Percentiles rank a stretch among this genome's conserved stretches.
These are phyloP conservation scores for Pythium insidiosum DNA, from an alignment of 352 stramenopile species.

Conservation along the genomic window DNA sequence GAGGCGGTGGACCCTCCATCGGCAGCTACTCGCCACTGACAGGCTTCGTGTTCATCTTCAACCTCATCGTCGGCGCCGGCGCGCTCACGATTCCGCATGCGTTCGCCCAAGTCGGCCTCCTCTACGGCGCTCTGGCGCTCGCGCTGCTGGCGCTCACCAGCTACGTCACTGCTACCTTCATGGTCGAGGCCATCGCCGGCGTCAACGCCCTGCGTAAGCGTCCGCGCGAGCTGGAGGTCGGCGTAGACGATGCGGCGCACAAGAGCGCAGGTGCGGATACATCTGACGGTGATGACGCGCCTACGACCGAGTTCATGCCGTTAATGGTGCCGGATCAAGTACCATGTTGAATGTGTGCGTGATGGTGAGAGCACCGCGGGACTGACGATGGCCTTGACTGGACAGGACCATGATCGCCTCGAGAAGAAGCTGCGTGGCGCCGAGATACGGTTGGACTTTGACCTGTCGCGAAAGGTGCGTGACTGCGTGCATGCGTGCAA, in stretches of 20 bases:
- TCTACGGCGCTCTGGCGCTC: slow-evolving; percentile 64
- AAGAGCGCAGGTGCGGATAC: too few species aligned
- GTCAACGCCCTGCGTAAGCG: slow-evolving; percentile 69
- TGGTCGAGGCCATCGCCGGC: slow-evolving; percentile 76
- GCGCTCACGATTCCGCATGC: slow-evolving; percentile 82
- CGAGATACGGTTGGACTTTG: slow-evolving; percentile 38
- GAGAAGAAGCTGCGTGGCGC: slow-evolving; percentile 34
- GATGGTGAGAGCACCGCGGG: too few species aligned
- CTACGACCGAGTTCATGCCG: slow-evolving; percentile 57
- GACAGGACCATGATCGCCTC: slow-evolving; percentile 50
- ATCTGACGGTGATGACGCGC: slow-evolving; percentile 28
- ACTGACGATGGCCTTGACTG: too few species aligned
- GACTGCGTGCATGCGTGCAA: background rate
- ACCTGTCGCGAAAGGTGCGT: slow-evolving; percentile 69
- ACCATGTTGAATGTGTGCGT: too few species aligned
- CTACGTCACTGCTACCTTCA: slow-evolving; percentile 83
- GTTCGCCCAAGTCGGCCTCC: slow-evolving; percentile 73
- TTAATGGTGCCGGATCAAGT: slow-evolving; percentile 73
- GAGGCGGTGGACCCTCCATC: slow-evolving; percentile 30
- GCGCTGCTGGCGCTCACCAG: slow-evolving; percentile 52
- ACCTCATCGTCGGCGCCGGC: slow-evolving; percentile 83
- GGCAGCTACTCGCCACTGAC: slow-evolving; percentile 81
- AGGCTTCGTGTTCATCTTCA: slow-evolving; percentile 90
- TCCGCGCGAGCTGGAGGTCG: slow-evolving; percentile 30
- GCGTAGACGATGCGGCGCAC: slow-evolving; percentile 17